Evolutionary conservation across 495 filamentous ascomycete species (phyloP).

Genomic region (Glonium stellatum): DNA sequence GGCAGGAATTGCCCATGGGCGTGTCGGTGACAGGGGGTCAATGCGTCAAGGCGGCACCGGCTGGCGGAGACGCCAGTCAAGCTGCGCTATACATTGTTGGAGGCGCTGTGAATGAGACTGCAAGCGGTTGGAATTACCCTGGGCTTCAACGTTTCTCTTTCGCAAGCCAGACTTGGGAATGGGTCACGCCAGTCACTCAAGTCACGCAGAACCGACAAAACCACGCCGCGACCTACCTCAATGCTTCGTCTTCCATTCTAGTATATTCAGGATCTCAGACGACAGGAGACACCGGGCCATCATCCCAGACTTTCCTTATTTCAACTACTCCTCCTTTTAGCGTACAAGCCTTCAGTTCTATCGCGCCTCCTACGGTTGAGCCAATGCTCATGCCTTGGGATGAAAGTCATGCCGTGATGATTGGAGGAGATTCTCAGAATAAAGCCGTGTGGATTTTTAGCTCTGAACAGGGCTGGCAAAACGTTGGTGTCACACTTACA

Average conservation of each 20-base stretch:
- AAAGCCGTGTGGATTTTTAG: conserved; percentile 60
- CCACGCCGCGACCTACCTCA: conserved; percentile 73
- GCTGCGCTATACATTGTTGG: conserved; percentile 80
- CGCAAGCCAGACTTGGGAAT: conserved; percentile 66
- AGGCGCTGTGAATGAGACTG: conserved; percentile 50
- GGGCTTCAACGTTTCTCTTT: conserved; percentile 86
- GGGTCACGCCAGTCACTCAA: conserved; percentile 44
- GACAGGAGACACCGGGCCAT: conserved; percentile 30
- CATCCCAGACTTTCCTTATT: conserved; percentile 72
- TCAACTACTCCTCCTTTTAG: conserved; percentile 52
- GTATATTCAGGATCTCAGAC: conserved; percentile 70
- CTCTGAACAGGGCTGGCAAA: conserved; percentile 52
- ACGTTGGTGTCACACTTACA: conserved; percentile 55
- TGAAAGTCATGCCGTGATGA: conserved; percentile 58
- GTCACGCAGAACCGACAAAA: conserved; percentile 61
- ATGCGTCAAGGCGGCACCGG: conserved; percentile 60
- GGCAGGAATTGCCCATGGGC: conserved; percentile 58
- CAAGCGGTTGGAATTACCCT: conserved; percentile 48
- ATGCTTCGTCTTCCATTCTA: conserved; percentile 62
- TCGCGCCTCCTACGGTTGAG: conserved; percentile 54
- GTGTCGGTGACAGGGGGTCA: conserved; percentile 63
- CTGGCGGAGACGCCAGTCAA: conserved; percentile 44
- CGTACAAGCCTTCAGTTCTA: conserved; percentile 44
- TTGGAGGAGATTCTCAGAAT: conserved; percentile 66
- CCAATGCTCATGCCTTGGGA: conserved; percentile 78